Evolutionary conservation across 805 yeast species (phyloP), one percentile per base, ranked within the genome.

Genomic region (Blastobotrys chiropterorum): DNA sequence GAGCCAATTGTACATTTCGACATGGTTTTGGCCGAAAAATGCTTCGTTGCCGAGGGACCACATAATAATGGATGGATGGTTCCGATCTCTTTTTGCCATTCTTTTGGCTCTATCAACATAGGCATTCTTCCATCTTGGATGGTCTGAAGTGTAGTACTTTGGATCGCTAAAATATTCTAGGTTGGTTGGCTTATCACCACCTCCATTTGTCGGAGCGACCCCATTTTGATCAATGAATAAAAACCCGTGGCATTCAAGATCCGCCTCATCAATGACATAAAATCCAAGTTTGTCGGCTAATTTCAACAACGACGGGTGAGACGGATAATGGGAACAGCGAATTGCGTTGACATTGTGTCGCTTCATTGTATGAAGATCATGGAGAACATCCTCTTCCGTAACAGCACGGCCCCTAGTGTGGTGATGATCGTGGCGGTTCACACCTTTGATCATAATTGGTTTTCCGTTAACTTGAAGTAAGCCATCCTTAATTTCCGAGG

Each of bases 1-100:
- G 40, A 66, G 57, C 34, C 56, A 53, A 3, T 57, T 53, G 40
- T 62, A 62, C 70, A 68, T 68, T 11, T 51, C 56, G 2, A 43
- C 51, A 48, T 65, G 70, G 49, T 69, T 69, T 20, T 48, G 49
- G 13, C 72, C 72, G 50, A 60, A 66, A 50, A 67, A 65, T 3
- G 72, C 55, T 55, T 69, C 72, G 50, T 69, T 69, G 6, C 72
- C 72, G 16, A 69, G 59, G 1, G 72, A 69, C 72, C 72, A 69
- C 31, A 68, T 65, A 20, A 68, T 55, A 7, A 68, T 61, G 21
- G 63, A 64, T 1, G 72, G 68, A 38, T 67, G 70, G 47, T 67
- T 67, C 14, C 59, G 52, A 51, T 69, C 72, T n/a, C 72, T 59
- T 41, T 58, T 53, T 1, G 67, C 70, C 44, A 68, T 56, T 44